Conservation (phyloP, 257 asterid genomes). For the Nicotiana tabacum region DNA sequence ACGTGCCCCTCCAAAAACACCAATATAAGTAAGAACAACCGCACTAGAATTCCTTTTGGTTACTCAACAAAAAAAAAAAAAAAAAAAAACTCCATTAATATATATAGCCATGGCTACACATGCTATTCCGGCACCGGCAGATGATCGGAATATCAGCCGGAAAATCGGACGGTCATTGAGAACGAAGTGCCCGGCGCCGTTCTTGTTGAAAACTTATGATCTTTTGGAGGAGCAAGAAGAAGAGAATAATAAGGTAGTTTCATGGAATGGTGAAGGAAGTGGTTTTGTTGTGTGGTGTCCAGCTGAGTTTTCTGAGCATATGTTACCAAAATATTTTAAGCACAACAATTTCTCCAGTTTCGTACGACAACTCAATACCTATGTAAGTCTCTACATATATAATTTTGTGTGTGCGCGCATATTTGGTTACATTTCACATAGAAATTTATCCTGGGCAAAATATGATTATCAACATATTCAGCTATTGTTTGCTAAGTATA, state of each 20-base stretch:
- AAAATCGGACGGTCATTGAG: slow-evolving; percentile 13
- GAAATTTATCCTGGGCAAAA: background rate
- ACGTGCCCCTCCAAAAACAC: slow-evolving; percentile 10
- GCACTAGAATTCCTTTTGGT: background rate
- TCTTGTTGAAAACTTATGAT: slow-evolving; percentile 54
- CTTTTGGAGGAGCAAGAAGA: slow-evolving; percentile 47
- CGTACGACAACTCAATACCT: slow-evolving; percentile 43
- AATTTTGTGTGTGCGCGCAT: background rate
- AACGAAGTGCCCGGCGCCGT: slow-evolving; percentile 53
- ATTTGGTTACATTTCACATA: too few species aligned
- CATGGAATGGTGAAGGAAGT: slow-evolving; percentile 39
- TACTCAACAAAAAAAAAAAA: background rate
- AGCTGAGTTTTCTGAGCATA: slow-evolving; percentile 31
- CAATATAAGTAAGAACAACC: background rate
- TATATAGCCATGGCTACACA: slow-evolving; percentile 13
- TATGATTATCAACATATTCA: too few species aligned
- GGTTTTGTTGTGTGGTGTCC: slow-evolving; percentile 49
- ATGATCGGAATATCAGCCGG: slow-evolving; percentile 2
- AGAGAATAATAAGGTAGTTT: slow-evolving; percentile 15
- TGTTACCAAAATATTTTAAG: slow-evolving; percentile 45
- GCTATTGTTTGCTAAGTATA: too few species aligned
- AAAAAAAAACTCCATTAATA: background rate
- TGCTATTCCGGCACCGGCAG: background rate
- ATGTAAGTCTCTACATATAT: slow-evolving; percentile 24
- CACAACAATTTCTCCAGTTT: slow-evolving; percentile 40